Evolutionary conservation across 2,329 filamentous ascomycete genomes (phyloP), one percentile per base, ranked within the genome.

Genomic region (Penicillium occitanis): DNA sequence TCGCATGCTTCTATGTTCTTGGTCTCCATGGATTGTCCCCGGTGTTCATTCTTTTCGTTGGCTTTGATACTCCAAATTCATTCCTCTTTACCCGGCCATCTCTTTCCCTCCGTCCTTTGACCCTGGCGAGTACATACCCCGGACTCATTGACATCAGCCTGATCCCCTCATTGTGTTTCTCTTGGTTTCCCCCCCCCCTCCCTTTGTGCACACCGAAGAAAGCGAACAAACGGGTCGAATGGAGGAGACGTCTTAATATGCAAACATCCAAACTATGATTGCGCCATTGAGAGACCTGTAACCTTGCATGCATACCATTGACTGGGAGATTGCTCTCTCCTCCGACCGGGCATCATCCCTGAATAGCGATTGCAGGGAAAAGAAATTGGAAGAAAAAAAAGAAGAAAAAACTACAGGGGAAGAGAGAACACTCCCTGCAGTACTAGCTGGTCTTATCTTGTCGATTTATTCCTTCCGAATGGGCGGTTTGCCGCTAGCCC

Each of bases 381-480:
- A 37, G 10, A 33, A 7, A 33, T 33, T 33, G 30, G 19, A 19
- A 19, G 19, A 19, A 25, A 17, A 40, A 55, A 35, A 55, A 13
- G 6, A 55, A 37, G 10, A 53, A 30, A 3, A 33, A 33, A 59
- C 10, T 44, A n/a, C 57, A 14, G 19, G 57, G 14, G 22, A 46
- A 60, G 22, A 44, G 37, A 22, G 33, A 57, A 40, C 1, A 2
- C 14, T 25, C 33, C 19, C n/a, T 37, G 53, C 19, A 57, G 33
- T n/a, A 46, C 25, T 60, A 60, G 37, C 53, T 60, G 46, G 46
- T 59, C 37, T 46, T 60, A 60, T 60, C 57, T 30, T 60, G 57
- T 37, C 51, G 28, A 51, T 51, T 6, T n/a, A 46, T 44, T 58
- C 57, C 57, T 44, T 58, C 57, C 57, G 57, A 60, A 60, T 60